Conservation (phyloP, 108 stramenopile species). For the Nitzschia inconspicua region DNA sequence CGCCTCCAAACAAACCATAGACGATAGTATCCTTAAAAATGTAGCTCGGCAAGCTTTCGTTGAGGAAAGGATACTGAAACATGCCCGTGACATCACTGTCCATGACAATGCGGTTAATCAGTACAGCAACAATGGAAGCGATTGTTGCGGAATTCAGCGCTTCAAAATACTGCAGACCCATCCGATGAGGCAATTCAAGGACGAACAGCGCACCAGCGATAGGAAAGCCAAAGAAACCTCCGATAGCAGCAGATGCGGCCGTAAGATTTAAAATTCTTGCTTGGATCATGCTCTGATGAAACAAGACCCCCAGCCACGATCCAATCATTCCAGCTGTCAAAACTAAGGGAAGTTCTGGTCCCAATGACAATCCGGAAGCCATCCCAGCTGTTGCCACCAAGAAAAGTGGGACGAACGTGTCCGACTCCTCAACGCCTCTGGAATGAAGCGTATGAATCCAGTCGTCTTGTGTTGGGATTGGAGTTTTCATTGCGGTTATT, state of each 20-base stretch:
- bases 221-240: conserved; percentile 64
- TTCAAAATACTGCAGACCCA: conserved; percentile 69
- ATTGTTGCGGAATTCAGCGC: conserved; percentile 54
- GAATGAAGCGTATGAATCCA: conserved; percentile 54
- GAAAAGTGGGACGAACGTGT: conserved; percentile 37
- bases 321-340: conserved; percentile 59
- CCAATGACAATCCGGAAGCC: conserved; percentile 53
- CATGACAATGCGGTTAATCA: conserved; percentile 47
- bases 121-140: conserved; percentile 55
- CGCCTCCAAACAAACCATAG: conserved; percentile 50
- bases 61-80: conserved; percentile 52
- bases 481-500: conserved; percentile 16
- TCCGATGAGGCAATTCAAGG: conserved; percentile 60
- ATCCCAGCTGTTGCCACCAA: conserved; percentile 48
- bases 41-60: conserved; percentile 35
- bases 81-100: conserved; percentile 51
- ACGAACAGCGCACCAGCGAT: conserved; percentile 66
- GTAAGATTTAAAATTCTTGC: conserved; percentile 54
- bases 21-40: conserved; percentile 50
- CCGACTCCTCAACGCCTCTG: conserved; percentile 42
- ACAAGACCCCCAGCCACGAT: conserved; percentile 41
- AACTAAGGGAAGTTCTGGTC: conserved; percentile 60
- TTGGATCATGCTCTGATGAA: conserved; percentile 44
- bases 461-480: conserved; percentile 57
- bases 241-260: conserved; percentile 51